These are phyloP conservation scores for Dendryphion nanum DNA, from an alignment of 2,329 filamentous ascomycete species.

Conservation along the genomic window DNA sequence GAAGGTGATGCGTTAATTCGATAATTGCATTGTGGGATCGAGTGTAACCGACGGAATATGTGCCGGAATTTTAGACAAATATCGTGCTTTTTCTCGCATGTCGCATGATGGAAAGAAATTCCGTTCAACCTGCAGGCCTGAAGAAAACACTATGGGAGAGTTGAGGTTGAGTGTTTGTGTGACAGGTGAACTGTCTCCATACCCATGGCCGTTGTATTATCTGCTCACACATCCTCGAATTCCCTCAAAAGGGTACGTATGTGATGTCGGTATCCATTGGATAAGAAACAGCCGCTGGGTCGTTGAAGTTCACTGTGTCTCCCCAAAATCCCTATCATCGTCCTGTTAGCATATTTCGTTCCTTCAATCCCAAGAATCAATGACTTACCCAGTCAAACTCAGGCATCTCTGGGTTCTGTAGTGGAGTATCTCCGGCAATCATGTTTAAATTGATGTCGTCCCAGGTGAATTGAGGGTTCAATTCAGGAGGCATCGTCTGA, in stretches of 20 bases:
- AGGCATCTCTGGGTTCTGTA: slow-evolving; percentile 23
- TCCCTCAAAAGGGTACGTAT: neutral
- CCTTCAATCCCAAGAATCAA: neutral
- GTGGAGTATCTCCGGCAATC: slow-evolving; percentile 25
- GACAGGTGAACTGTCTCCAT: no score
- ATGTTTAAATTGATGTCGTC: slow-evolving; percentile 37
- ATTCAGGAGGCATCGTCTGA: slow-evolving; percentile 2
- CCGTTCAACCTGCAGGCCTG: no score
- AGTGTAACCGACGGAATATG: no score
- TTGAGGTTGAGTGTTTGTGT: no score
- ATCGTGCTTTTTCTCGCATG: no score
- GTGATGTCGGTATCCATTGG: neutral
- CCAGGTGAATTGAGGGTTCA: slow-evolving; percentile 17
- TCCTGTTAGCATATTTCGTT: slow-evolving; percentile 8
- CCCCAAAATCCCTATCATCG: slow-evolving; percentile 40
- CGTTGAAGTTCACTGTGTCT: slow-evolving; percentile 36
- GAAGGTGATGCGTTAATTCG: no score
- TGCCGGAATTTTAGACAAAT: no score
- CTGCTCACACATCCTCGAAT: no score
- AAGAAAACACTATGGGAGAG: no score
- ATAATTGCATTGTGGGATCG: no score
- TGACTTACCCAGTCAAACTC: slow-evolving; percentile 38
- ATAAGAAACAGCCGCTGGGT: slow-evolving; percentile 8
- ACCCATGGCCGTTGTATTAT: no score
- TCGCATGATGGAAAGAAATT: no score